Conservation (phyloP, 2,329 filamentous ascomycete species). For the Cordyceps sp. region DNA sequence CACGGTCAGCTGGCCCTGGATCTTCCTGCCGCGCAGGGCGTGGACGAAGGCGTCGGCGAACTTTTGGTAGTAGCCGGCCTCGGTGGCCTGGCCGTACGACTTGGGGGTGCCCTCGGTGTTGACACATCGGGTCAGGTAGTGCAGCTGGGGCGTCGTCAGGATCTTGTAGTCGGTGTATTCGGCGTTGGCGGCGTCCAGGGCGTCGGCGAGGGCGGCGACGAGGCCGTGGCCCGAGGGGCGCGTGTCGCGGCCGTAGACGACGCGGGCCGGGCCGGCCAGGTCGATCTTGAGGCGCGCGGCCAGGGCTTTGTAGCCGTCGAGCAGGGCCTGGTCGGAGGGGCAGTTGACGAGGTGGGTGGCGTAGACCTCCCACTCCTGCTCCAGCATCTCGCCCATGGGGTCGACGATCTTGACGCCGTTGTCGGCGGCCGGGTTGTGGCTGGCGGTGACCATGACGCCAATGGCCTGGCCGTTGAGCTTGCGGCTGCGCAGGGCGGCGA, state of each 20-base stretch:
- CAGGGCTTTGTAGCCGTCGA: conserved; percentile 59
- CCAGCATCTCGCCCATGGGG: conserved; percentile 94
- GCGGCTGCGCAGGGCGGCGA: conserved; percentile 75
- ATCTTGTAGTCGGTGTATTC: conserved; percentile 75
- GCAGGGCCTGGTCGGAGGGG: conserved; percentile 54
- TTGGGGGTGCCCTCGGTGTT: conserved; percentile 82
- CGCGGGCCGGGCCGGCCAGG: conserved; percentile 51
- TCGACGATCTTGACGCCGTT: conserved; percentile 95
- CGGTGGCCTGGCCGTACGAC: conserved; percentile 76
- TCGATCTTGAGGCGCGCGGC: conserved; percentile 64
- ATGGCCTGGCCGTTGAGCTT: conserved; percentile 83
- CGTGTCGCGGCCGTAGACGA: conserved; percentile 85
- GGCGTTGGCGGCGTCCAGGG: conserved; percentile 58
- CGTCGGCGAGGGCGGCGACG: conserved; percentile 61
- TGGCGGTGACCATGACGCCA: conserved; percentile 91
- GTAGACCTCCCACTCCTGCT: conserved; percentile 84
- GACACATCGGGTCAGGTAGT: conserved; percentile 87
- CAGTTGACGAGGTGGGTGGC: conserved; percentile 85
- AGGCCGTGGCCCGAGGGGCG: conserved; percentile 79
- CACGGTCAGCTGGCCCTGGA: conserved; percentile 60
- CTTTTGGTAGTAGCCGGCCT: conserved; percentile 92
- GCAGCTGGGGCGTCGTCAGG: conserved; percentile 91
- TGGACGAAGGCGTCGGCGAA: conserved; percentile 68
- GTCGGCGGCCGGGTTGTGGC: conserved; percentile 78
- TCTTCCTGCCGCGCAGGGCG: conserved; percentile 62